These are phyloP conservation scores for Amanita pseudoporphyria DNA, from an alignment of 768 basidiomycete genomes.

Conservation along the genomic window DNA sequence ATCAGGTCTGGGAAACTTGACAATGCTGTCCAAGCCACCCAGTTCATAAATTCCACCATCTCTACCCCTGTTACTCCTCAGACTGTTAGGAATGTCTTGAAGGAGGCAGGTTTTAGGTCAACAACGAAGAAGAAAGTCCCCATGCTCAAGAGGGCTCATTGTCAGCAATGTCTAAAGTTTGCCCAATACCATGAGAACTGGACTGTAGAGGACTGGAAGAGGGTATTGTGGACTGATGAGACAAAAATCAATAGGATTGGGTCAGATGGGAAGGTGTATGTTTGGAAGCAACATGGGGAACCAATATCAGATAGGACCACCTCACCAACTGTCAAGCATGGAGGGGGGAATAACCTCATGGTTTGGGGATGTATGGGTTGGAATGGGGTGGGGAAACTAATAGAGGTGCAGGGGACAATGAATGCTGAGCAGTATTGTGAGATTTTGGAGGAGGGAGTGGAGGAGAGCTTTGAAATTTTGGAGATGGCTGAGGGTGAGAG, in stretches of 20 bases:
- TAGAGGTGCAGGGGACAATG: conserved; percentile 12
- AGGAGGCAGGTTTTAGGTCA: conserved; percentile 2
- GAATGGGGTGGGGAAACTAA: conserved; percentile 13
- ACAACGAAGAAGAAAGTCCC: conserved; percentile 15
- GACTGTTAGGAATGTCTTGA: conserved; percentile 15
- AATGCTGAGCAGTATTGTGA: too few relatives aligned
- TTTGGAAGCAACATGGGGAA: conserved; percentile 14
- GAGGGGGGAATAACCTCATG: too few relatives aligned
- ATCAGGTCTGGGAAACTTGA: conserved; percentile 13
- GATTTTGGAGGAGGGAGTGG: conserved; percentile 17
- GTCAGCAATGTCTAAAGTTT: conserved; percentile 7
- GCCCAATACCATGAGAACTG: conserved; percentile 12
- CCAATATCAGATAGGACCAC: too few relatives aligned
- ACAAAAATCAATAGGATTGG: too few relatives aligned
- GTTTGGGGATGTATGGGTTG: conserved; percentile 18
- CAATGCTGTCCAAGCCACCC: conserved; percentile 17
- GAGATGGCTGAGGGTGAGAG: too few relatives aligned
- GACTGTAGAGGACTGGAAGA: too few relatives aligned
- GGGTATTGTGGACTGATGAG: too few relatives aligned
- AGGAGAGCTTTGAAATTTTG: conserved; percentile 16
- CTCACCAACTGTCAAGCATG: too few relatives aligned
- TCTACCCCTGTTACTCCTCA: too few relatives aligned
- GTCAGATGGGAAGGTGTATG: too few relatives aligned
- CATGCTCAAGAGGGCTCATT: conserved; percentile 11
- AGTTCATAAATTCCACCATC: too few relatives aligned